Evolutionary conservation across 176 grass and related monocot genomes (phyloP), one percentile per base, ranked within the genome.

Genomic region (Eragrostis nindensis): DNA sequence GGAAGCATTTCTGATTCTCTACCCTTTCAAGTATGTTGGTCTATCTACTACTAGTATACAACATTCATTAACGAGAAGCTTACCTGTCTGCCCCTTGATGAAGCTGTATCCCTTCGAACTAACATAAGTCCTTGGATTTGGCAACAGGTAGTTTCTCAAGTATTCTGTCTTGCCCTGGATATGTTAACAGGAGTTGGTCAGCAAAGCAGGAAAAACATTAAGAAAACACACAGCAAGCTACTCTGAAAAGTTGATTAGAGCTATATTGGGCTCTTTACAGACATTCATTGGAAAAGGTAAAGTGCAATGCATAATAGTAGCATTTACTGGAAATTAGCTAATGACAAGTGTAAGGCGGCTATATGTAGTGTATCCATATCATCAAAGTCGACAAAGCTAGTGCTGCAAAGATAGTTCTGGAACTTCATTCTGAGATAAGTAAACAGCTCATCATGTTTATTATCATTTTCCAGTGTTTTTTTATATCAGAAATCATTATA

Each of bases 71-170:
- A 54, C 18, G 57, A 68, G 14, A 5, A 19, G 68, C 62, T 74
- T 79, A 94, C 92, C 95, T 30, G 90, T 98, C 41, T 98, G 92
- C 36, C 95, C 95, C 77, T 92, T 92, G 53, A 74, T 77, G 62
- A 94, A 94, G 88, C 62, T 85, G 76, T 92, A 94, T 46, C 95
- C 92, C 82, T 92, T 98, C 16, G 92, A 87, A 72, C 95, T 98
- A 27, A 68, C 80, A 22, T 92, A 94, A 22, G 90, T 92, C 57
- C 92, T 94, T 68, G 95, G 92, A 63, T 98, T 94, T 22, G 95
- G 92, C 67, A 92, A 38, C 72, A 89, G 74, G 78, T 94, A 82
- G 88, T 94, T 94, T 67, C 95, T 90, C 81, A 98, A 85, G 87
- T 98, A 94, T 45, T 98, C 92, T 64, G 83, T 89, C 43, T 78